Conservation (phyloP, 2,329 filamentous ascomycete genomes). For the Fonsecaea multimorphosa region DNA sequence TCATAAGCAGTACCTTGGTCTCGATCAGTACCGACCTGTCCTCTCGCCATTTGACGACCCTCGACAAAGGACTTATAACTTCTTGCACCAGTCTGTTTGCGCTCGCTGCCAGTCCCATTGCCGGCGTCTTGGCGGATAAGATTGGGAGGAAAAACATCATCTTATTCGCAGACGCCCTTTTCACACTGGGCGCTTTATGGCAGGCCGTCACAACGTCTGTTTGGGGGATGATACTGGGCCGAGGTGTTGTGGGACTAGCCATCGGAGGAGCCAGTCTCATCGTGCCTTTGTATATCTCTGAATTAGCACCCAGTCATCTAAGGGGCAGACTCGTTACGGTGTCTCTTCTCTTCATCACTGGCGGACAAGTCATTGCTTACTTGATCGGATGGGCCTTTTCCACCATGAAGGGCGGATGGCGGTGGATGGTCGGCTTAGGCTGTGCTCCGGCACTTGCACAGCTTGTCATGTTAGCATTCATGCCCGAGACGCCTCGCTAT, state of each 20-base stretch:
- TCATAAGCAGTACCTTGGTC: slow-evolving; percentile 66
- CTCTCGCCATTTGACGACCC: slow-evolving; percentile 55
- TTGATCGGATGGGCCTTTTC: slow-evolving; percentile 77
- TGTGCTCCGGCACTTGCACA: slow-evolving; percentile 77
- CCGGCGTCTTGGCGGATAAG: slow-evolving; percentile 59
- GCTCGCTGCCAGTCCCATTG: slow-evolving; percentile 61
- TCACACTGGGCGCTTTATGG: slow-evolving; percentile 52
- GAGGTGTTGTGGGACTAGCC: slow-evolving; percentile 55
- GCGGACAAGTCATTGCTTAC: slow-evolving; percentile 89
- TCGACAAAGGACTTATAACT: slow-evolving; percentile 66
- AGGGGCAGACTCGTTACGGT: slow-evolving; percentile 82
- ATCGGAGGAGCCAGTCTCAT: slow-evolving; percentile 70
- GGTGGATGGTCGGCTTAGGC: slow-evolving; percentile 90
- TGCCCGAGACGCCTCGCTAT: slow-evolving; percentile 92
- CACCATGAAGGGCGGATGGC: slow-evolving; percentile 71
- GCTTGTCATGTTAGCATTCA: slow-evolving; percentile 67
- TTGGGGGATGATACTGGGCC: slow-evolving; percentile 54
- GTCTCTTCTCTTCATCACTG: slow-evolving; percentile 80
- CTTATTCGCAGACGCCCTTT: slow-evolving; percentile 53
- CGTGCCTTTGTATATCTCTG: slow-evolving; percentile 85
- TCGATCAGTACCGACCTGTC: slow-evolving; percentile 62
- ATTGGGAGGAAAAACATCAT: slow-evolving; percentile 57
- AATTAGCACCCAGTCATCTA: slow-evolving; percentile 77
- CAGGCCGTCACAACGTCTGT: slow-evolving; percentile 51
- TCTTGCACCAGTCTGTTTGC: slow-evolving; percentile 64